Evolutionary conservation across 2,329 filamentous ascomycete genomes (phyloP), one percentile per base, ranked within the genome.

Genomic region (Penicillium sp.): DNA sequence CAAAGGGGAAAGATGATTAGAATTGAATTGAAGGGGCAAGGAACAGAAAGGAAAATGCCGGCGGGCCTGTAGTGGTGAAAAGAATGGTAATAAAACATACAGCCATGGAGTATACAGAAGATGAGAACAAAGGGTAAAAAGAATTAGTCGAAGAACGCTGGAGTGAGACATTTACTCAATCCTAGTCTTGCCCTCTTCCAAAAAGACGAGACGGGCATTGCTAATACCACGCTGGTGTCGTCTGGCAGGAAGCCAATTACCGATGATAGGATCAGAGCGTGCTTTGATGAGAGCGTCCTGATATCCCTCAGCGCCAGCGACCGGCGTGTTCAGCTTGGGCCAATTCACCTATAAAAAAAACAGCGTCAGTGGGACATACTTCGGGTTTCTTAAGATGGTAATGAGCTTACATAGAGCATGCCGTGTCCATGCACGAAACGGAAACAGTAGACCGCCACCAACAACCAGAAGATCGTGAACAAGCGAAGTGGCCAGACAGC

Each of bases 111-210:
- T 60, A 38, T 52, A 59, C 42, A 58, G 19, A 19, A 55, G 54
- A 54, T 58, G 58, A 59, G 49, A 47, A 38, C 19, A 49, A 39
- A 38, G 35, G 43, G n/a, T 23, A 19, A 25, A 50, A 42, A 29
- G 19, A 39, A 41, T 38, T 21, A 15, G 7, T 21, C 53, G 9
- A 29, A 23, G 10, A 55, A 55, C 47, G 38, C 45, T 47, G 19
- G n/a, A 12, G 15, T 29, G 41, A 27, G 15, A 45, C 13, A 49
- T 58, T 61, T 73, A 80, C 63, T 99, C 94, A 70, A 96, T 96
- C 73, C 94, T 90, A 84, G 97, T 99, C 84, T 99, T 99, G 53
- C 94, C 94, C 77, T 99, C 94, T 75, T 99, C 94, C 54, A 96
- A 86, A 66, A 89, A 94, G 33, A 91, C 83, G 66, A 96, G 88